These are phyloP conservation scores for Kwoniella bestiolae DNA, from an alignment of 768 basidiomycete genomes.

Conservation along the genomic window DNA sequence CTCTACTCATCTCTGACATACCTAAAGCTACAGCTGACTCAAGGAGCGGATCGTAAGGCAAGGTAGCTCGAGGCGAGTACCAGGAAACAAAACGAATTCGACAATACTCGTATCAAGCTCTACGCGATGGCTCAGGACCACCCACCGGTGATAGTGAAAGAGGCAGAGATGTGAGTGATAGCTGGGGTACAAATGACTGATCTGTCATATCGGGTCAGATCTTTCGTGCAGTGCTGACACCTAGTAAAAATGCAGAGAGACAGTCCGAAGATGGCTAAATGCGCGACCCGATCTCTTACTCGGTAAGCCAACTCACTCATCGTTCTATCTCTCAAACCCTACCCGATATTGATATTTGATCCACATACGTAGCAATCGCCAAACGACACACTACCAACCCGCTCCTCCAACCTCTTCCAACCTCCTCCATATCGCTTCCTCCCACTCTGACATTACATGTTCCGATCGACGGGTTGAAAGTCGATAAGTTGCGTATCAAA, in stretches of 20 bases:
- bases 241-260: constrained; percentile 1
- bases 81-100: background rate
- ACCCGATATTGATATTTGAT: background rate
- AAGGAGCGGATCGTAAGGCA: too few species aligned
- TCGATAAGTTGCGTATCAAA: constrained; percentile 15
- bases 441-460: constrained; percentile 6
- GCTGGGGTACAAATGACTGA: background rate
- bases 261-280: constrained; percentile 22
- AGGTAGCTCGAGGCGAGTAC: background rate
- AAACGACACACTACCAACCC: constrained; percentile 25
- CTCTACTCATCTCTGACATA: too few species aligned
- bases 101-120: background rate
- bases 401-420: constrained; percentile 12
- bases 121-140: background rate
- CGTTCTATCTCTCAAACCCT: too few species aligned
- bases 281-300: constrained; percentile 16
- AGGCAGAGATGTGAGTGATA: constrained; percentile 17
- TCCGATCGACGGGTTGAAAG: constrained; percentile 6
- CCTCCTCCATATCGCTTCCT: background rate
- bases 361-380: constrained; percentile 9
- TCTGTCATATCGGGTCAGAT: too few species aligned
- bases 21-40: too few species aligned
- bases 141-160: constrained; percentile 12
- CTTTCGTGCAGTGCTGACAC: too few species aligned
- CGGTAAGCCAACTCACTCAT: background rate